Evolutionary conservation across 495 filamentous ascomycete species (phyloP).

Genomic region (Aspergillus asperescens): DNA sequence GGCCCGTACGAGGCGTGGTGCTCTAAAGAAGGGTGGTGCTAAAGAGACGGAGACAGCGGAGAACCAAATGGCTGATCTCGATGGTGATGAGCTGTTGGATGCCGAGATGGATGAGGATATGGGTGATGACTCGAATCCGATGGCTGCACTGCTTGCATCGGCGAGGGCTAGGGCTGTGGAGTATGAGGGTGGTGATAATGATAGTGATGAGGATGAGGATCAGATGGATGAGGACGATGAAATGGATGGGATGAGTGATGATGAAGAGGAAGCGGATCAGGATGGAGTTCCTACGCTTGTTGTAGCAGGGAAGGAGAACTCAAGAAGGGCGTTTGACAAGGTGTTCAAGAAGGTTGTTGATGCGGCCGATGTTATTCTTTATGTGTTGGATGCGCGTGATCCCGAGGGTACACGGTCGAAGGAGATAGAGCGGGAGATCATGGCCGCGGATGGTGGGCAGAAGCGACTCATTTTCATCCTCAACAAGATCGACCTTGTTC

Average conservation of each 20-base stretch:
- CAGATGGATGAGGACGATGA: slow-evolving; percentile 52
- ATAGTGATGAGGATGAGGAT: slow-evolving; percentile 57
- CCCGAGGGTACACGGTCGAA: slow-evolving; percentile 86
- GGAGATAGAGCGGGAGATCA: slow-evolving; percentile 83
- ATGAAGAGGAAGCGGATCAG: slow-evolving; percentile 30
- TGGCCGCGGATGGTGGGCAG: slow-evolving; percentile 72
- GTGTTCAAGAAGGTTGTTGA: slow-evolving; percentile 94
- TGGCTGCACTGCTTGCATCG: slow-evolving; percentile 90
- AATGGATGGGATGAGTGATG: slow-evolving; percentile 44
- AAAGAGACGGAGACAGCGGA: slow-evolving; percentile 32
- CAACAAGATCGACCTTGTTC: slow-evolving; percentile 95
- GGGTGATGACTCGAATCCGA: slow-evolving; percentile 70
- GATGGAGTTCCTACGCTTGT: slow-evolving; percentile 25
- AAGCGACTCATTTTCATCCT: slow-evolving; percentile 90
- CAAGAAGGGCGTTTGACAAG: slow-evolving; percentile 85
- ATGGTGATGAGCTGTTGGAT: slow-evolving; percentile 46
- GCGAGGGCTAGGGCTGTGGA: slow-evolving; percentile 79
- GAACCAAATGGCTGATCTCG: slow-evolving; percentile 32
- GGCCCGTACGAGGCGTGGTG: slow-evolving; percentile 57
- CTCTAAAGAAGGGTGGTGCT: slow-evolving; percentile 36
- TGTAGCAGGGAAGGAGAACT: slow-evolving; percentile 55
- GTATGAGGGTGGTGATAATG: slow-evolving; percentile 60
- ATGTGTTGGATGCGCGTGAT: slow-evolving; percentile 91
- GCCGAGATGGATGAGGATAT: slow-evolving; percentile 52
- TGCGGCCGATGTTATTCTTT: slow-evolving; percentile 83